Base-by-base conservation (phyloP, 1,284 basidiomycete genomes). In the Heimioporus punctisporus region DNA sequence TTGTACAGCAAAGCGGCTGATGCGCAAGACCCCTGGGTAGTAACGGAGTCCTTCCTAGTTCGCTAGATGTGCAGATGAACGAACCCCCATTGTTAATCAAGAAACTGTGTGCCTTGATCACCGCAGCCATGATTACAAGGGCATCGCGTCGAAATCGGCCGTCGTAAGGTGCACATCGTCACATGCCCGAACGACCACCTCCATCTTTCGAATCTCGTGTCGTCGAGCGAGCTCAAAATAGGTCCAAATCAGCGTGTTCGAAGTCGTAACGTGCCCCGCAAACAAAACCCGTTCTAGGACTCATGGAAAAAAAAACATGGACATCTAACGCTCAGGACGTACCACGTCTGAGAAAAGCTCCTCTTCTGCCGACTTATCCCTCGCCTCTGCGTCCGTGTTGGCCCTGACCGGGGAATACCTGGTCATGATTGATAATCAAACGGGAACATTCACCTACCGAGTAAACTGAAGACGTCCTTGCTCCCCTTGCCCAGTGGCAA, bases 271-370 rank as follows among this genome's bases (percentile, higher is more conserved):
- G 53, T 85, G 79, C 1, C 85, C 80, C 14, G 76, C 74, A 53
- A 76, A 60, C 28, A 80, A 57, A 39, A 80, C 69, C 8, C 73
- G 40, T n/a, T 17, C 19, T 52, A 14, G 24, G 26, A 19, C 2
- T 5, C 17, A 27, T 0, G 23, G 6, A 11, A 30, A 25, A 5
- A 2, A 41, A 34, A 6, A 5, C 25, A 27, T 1, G 7, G 42
- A n/a, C n/a, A n/a, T n/a, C n/a, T n/a, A n/a, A n/a, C n/a, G n/a
- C n/a, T n/a, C 23, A 24, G 40, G 37, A 21, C 59, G 1, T 48
- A 78, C 78, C 78, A 68, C 76, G 87, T 81, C 62, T 84, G 80
- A 2, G 80, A 71, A 2, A 61, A 86, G 66, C 58, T 85, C 85
- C 30, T 77, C 74, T 8, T 41, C 40, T 9, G 30, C 15, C 30